A percentile compares a stretch with the other conserved stretches of the same genome.
These are phyloP conservation scores for Sporothrix schenckii DNA, from an alignment of 2,329 filamentous ascomycete genomes.

Conservation along the genomic window DNA sequence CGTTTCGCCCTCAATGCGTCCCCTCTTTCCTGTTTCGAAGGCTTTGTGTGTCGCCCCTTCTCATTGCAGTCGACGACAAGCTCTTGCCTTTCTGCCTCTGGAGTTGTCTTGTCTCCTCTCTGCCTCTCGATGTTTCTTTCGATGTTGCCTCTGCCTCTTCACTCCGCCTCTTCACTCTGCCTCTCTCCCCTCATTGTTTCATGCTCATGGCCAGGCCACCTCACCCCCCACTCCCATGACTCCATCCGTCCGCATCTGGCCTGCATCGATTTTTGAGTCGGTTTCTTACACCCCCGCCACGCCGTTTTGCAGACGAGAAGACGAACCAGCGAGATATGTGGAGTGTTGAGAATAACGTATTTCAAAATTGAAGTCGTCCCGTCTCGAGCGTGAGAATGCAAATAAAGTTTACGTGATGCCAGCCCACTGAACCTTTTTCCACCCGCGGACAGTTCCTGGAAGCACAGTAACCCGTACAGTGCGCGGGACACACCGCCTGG, in stretches of 20 bases:
- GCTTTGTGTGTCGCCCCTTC: conserved; percentile 9
- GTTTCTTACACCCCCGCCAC: background rate
- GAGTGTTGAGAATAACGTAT: no score
- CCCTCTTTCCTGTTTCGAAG: conserved; percentile 17
- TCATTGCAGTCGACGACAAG: background rate
- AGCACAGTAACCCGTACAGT: conserved; percentile 27
- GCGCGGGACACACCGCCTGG: conserved; percentile 3
- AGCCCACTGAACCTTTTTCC: background rate
- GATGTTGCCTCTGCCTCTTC: background rate
- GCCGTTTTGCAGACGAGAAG: background rate
- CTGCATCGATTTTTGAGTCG: conserved; percentile 2
- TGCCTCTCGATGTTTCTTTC: background rate
- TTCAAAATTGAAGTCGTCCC: background rate
- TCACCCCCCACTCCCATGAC: conserved; percentile 26
- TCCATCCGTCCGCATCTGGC: conserved; percentile 28
- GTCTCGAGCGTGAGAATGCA: background rate
- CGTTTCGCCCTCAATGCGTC: conserved; percentile 12
- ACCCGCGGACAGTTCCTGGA: background rate
- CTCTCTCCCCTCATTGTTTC: conserved; percentile 27
- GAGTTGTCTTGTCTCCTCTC: background rate
- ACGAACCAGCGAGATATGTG: no score
- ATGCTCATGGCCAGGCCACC: conserved; percentile 1
- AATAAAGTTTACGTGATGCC: conserved; percentile 5
- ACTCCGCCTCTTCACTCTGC: no score
- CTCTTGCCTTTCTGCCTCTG: background rate